phyloP scores from a whole-genome alignment of 163 green algal genomes.

The Chlamydomonas reinhardtii region DNA sequence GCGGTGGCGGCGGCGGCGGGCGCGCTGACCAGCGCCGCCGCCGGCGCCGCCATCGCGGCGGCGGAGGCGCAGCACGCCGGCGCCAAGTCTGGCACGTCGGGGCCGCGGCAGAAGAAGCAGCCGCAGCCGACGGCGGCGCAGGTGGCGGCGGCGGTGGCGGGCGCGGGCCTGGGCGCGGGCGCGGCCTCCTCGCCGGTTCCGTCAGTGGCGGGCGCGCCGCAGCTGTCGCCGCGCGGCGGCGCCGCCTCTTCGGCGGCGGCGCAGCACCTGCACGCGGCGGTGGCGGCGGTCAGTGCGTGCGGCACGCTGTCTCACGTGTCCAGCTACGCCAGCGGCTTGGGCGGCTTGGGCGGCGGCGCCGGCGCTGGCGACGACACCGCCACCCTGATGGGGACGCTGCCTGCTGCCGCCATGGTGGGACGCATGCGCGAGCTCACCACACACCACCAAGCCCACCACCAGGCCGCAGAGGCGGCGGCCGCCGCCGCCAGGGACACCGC shows the following conservation, averaged over 20 bases:
- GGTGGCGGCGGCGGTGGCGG: background rate
- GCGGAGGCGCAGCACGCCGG: background rate
- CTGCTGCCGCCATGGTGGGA: slow-evolving; percentile 22
- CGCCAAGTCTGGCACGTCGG: slow-evolving; percentile 19
- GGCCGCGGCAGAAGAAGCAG: slow-evolving; percentile 35
- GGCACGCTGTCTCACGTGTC: background rate
- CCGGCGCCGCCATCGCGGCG: background rate
- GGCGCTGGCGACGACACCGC: background rate
- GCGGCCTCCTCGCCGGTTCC: background rate
- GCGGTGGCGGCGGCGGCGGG: slow-evolving; percentile 33
- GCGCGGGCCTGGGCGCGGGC: no score
- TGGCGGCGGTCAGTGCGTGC: no score
- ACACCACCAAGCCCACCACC: background rate
- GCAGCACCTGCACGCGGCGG: background rate
- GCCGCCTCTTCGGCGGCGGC: no score
- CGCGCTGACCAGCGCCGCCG: slow-evolving; percentile 16
- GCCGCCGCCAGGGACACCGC: background rate
- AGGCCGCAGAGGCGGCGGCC: background rate
- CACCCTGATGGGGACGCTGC: slow-evolving; percentile 29
- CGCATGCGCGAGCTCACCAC: slow-evolving; percentile 36
- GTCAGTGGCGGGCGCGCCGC: background rate
- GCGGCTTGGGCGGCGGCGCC: no score
- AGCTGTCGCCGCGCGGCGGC: no score
- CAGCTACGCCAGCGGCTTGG: no score
- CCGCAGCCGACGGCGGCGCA: slow-evolving; percentile 6